Conservation (phyloP, 345 rosid species). For the Eutrema heterophyllum region DNA sequence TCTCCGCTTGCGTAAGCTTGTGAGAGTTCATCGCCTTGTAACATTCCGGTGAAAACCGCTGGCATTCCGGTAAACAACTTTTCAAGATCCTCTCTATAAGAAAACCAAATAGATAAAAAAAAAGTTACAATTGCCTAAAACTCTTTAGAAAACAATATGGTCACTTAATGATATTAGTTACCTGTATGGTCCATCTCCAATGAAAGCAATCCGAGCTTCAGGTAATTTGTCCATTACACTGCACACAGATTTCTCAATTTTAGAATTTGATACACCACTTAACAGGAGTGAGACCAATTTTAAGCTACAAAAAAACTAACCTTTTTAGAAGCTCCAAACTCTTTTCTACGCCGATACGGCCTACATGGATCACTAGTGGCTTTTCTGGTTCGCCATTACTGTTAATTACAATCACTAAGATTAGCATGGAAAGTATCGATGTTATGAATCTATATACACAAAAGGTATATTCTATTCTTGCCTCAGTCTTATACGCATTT, state of each 20-base stretch:
- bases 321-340: slow-evolving; percentile 92
- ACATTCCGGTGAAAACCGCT: slow-evolving; percentile 87
- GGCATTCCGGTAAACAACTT: slow-evolving; percentile 81
- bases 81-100: slow-evolving; percentile 76
- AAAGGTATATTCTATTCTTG: slow-evolving; percentile 6
- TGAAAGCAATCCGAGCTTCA: slow-evolving; percentile 77
- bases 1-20: slow-evolving; percentile 98
- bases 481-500: slow-evolving; percentile 90
- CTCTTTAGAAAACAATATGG: not conserved
- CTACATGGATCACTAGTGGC: slow-evolving; percentile 90
- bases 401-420: slow-evolving; percentile 24
- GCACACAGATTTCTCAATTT: slow-evolving; percentile 24
- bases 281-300: not conserved
- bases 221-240: slow-evolving; percentile 96
- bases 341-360: slow-evolving; percentile 94
- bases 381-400: slow-evolving; percentile 89
- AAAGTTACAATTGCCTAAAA: not conserved
- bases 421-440: not conserved
- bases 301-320: slow-evolving; percentile 31
- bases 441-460: not conserved
- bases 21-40: slow-evolving; percentile 89
- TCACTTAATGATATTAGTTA: slow-evolving; percentile 19
- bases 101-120: slow-evolving; percentile 8
- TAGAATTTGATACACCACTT: not conserved
- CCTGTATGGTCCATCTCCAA: slow-evolving; percentile 98